Conservation (phyloP, 1,284 basidiomycete genomes). For the Cutaneotrichosporon cavernicola region DNA sequence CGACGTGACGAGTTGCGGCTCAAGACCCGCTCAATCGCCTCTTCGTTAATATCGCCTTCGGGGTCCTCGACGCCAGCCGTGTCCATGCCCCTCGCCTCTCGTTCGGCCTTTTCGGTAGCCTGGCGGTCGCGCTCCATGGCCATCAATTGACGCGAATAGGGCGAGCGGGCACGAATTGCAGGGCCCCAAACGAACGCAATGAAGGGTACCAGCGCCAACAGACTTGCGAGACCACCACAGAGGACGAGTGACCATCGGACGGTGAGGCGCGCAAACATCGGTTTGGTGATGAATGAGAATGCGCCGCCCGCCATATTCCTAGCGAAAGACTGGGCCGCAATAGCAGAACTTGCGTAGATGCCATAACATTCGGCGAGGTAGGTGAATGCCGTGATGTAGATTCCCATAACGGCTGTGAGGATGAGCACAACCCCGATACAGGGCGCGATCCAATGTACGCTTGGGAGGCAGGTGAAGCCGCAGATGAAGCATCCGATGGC, state of each 20-base stretch:
- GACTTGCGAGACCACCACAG: slow-evolving; percentile 18
- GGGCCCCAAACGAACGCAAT: slow-evolving; percentile 45
- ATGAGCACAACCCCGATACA: slow-evolving; percentile 50
- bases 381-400: slow-evolving; percentile 42
- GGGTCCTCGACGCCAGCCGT: slow-evolving; percentile 19
- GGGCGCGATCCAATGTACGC: slow-evolving; percentile 42
- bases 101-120: slow-evolving; percentile 28
- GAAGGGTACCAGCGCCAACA: slow-evolving; percentile 44
- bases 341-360: slow-evolving; percentile 29
- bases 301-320: slow-evolving; percentile 33
- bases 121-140: slow-evolving; percentile 40
- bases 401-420: slow-evolving; percentile 25
- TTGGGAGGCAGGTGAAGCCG: slow-evolving; percentile 43
- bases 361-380: slow-evolving; percentile 36
- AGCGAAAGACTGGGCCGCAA: slow-evolving; percentile 32
- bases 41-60: slow-evolving; percentile 22
- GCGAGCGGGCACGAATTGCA: slow-evolving; percentile 37
- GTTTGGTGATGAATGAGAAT: slow-evolving; percentile 24
- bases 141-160: slow-evolving; percentile 44
- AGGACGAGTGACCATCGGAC: slow-evolving; percentile 24
- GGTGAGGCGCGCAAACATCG: slow-evolving; percentile 23
- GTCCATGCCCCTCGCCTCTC: slow-evolving; percentile 18
- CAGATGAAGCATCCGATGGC: slow-evolving; percentile 63
- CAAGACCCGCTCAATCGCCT: slow-evolving; percentile 8
- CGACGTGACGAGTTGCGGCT: background rate